Base-by-base conservation (phyloP, 2,329 filamentous ascomycete species). In the Apiospora sp. region DNA sequence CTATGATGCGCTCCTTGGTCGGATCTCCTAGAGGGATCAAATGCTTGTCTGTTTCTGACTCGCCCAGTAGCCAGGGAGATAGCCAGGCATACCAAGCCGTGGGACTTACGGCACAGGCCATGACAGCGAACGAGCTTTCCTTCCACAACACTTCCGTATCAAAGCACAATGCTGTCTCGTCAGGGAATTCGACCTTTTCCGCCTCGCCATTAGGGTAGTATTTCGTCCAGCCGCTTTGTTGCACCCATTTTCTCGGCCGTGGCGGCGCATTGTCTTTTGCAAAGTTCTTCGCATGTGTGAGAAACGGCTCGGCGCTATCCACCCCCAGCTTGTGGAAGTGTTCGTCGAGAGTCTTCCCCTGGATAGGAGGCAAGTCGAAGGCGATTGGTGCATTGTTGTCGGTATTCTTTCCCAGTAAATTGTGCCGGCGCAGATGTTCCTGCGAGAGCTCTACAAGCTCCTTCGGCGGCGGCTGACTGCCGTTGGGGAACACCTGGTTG, bases 131-230 rank as follows among this genome's bases (percentile, higher is more conserved):
- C 0, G 93, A 92, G 76, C 92, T 96, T 80, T 96, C 91, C 81
- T 97, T 97, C 89, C 92, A 99, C 92, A 99, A 92, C 67, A 98
- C 95, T 83, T 99, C 96, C 0, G 95, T 97, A 83, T 99, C 96
- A 78, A 99, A 99, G 49, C 93, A 95, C 71, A 98, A 86, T 87
- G 96, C 92, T 4, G 89, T 84, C 80, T 96, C 95, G 74, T 96
- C 87, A 0, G 97, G 96, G 13, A 91, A 90, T 74, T 92, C 91
- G 5, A 98, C 90, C 3, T 87, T 81, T 80, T 96, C 93, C 22
- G 87, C 88, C 16, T 85, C 87, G 30, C 94, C 95, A 81, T 97
- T 92, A 2, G 86, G 81, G 75, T 92, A 87, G 83, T 99, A 99
- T 82, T 95, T 98, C 0, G 95, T 98, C 96, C 96, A 99, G 1